A percentile compares a stretch with the other conserved stretches of the same genome.
Conservation (phyloP, 176 grass and related monocot species). For the Leersia perrieri region DNA sequence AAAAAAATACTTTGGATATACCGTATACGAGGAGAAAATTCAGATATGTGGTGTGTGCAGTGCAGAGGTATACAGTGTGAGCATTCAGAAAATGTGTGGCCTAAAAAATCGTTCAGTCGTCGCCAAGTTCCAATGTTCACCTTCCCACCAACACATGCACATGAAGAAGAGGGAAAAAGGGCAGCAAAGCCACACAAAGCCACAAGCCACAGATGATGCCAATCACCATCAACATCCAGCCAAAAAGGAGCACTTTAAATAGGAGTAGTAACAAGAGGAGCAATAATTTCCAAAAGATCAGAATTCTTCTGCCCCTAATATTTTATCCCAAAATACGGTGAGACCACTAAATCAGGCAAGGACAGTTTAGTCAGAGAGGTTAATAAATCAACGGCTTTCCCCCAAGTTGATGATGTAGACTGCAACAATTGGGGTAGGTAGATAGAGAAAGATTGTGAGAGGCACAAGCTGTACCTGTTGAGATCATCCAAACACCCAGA, state of each 20-base stretch:
- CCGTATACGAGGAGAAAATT: background rate
- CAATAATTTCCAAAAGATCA: background rate
- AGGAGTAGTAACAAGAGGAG: background rate
- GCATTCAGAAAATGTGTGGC: background rate
- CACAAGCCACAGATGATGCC: background rate
- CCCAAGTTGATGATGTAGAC: slow-evolving; percentile 19
- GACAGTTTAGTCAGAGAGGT: background rate
- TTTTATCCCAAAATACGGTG: background rate
- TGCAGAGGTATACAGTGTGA: background rate
- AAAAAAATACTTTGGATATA: background rate
- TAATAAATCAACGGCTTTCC: slow-evolving; percentile 13
- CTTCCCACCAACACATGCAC: background rate
- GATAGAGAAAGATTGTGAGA: slow-evolving; percentile 2
- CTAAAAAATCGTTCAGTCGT: background rate
- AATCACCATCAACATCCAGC: background rate
- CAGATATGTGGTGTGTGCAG: background rate
- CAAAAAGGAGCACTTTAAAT: background rate
- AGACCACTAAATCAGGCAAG: slow-evolving; percentile 1
- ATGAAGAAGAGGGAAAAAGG: background rate
- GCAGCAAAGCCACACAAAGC: background rate
- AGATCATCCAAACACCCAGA: slow-evolving; percentile 22
- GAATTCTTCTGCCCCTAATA: background rate
- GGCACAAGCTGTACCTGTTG: background rate
- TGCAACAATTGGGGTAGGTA: background rate
- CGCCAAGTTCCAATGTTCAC: no score